phyloP scores from a whole-genome alignment of 768 basidiomycete genomes.

The Lentinula sp. region DNA sequence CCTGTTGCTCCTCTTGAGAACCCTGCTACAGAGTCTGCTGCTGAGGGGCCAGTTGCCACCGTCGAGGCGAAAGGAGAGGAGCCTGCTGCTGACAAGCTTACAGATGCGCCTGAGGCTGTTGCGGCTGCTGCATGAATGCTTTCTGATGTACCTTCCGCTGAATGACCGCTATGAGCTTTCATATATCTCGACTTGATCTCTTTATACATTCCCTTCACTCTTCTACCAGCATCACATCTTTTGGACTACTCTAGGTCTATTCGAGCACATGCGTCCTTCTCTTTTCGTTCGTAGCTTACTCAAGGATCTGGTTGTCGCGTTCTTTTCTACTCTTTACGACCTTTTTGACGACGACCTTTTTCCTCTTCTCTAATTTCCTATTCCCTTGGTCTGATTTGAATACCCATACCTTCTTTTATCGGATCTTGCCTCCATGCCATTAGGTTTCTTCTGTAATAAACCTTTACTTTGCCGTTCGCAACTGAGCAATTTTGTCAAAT shows the following conservation, averaged over 20 bases:
- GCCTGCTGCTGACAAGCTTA: constrained; percentile 22
- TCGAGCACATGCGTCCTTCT: constrained; percentile 24
- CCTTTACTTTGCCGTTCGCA: constrained; percentile 20
- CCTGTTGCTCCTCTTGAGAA: constrained; percentile 83
- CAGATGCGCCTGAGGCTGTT: constrained; percentile 45
- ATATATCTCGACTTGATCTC: constrained; percentile 26
- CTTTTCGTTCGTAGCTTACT: constrained; percentile 33
- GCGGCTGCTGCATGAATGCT: constrained; percentile 70
- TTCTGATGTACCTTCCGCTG: constrained; percentile 24
- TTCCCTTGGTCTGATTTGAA: constrained; percentile 51
- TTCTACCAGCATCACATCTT: constrained; percentile 31
- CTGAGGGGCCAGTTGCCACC: constrained; percentile 22
- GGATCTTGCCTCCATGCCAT: constrained; percentile 52
- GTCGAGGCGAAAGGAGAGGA: constrained; percentile 21
- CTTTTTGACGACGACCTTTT: constrained; percentile 59
- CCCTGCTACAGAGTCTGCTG: constrained; percentile 49
- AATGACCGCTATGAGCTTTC: constrained; percentile 38
- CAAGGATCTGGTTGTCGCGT: constrained; percentile 53
- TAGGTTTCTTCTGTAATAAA: constrained; percentile 56
- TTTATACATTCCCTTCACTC: constrained; percentile 26
- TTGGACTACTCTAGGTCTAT: constrained; percentile 25
- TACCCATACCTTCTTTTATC: constrained; percentile 51
- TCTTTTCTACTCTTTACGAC: constrained; percentile 45
- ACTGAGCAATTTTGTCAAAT: not conserved
- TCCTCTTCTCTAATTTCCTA: constrained; percentile 58